A percentile compares a stretch with the other conserved stretches of the same genome.
These are phyloP conservation scores for Aspergillus fructus DNA, from an alignment of 2,329 filamentous ascomycete genomes.

Conservation along the genomic window DNA sequence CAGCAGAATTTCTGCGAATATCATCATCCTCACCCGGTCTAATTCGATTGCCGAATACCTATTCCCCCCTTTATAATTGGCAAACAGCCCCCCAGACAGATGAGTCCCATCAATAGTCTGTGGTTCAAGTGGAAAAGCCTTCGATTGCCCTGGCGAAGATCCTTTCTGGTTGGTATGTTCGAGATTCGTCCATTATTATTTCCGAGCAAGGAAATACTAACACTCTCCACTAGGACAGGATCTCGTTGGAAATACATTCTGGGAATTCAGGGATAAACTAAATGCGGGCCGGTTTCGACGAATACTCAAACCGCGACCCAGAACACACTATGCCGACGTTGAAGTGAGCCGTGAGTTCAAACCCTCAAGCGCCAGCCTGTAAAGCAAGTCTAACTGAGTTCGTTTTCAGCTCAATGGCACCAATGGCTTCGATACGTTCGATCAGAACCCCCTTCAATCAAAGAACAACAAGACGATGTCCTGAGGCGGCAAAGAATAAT, in stretches of 20 bases:
- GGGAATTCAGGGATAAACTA: constrained; percentile 63
- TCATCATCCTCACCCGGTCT: not conserved
- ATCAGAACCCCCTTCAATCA: constrained; percentile 53
- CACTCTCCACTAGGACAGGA: constrained; percentile 51
- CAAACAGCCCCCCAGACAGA: constrained; percentile 21
- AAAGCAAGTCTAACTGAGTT: constrained; percentile 15
- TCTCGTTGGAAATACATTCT: constrained; percentile 64
- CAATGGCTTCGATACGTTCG: constrained; percentile 67
- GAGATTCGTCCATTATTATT: not conserved
- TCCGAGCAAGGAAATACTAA: not conserved
- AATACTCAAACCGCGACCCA: constrained; percentile 56
- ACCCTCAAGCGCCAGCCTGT: not conserved
- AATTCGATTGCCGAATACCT: not conserved
- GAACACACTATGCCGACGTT: constrained; percentile 59
- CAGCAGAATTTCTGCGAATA: constrained; percentile 5
- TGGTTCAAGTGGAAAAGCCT: constrained; percentile 66
- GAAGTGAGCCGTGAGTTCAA: constrained; percentile 55
- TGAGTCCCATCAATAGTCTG: constrained; percentile 46
- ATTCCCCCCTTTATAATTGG: constrained; percentile 2
- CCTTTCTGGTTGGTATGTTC: constrained; percentile 56
- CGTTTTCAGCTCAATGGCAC: constrained; percentile 61
- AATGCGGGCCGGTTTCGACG: constrained; percentile 56
- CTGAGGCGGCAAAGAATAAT: constrained; percentile 59
- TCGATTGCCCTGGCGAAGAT: constrained; percentile 61
- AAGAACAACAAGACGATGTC: constrained; percentile 60